Evolutionary conservation across 164 flowering plant species (phyloP).

Genomic region (Cinnamomum micranthum): DNA sequence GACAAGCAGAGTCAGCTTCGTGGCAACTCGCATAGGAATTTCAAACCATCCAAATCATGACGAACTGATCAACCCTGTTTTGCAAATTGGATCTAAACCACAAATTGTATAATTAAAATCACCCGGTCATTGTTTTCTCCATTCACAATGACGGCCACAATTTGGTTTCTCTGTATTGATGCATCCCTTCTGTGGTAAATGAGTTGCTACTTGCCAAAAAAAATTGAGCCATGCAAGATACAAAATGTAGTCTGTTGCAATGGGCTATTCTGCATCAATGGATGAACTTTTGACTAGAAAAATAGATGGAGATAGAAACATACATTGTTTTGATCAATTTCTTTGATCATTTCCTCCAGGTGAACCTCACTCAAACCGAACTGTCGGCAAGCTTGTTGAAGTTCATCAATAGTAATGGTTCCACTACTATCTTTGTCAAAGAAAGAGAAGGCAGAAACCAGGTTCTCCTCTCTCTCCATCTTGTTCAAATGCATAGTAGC

Average conservation of each 20-base stretch:
- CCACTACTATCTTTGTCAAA: constrained; percentile 93
- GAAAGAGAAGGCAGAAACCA: constrained; percentile 67
- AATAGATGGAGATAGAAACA: constrained; percentile 16
- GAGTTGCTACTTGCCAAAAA: too few relatives aligned
- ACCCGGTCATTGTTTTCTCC: not conserved
- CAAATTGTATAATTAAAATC: too few relatives aligned
- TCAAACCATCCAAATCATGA: too few relatives aligned
- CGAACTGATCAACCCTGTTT: too few relatives aligned
- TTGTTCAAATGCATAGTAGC: constrained; percentile 85
- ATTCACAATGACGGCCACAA: not conserved
- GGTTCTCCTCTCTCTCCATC: constrained; percentile 80
- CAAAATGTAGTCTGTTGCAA: not conserved
- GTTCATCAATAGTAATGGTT: constrained; percentile 80
- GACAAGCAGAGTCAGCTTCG: too few relatives aligned
- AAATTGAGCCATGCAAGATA: not conserved
- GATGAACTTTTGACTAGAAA: not conserved
- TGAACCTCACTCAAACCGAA: constrained; percentile 74
- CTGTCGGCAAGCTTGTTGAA: constrained; percentile 77
- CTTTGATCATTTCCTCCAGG: constrained; percentile 72
- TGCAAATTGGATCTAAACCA: too few relatives aligned
- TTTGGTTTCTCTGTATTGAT: not conserved
- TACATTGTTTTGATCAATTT: constrained; percentile 84
- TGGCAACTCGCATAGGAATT: too few relatives aligned
- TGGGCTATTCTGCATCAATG: too few relatives aligned
- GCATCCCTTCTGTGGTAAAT: not conserved